Percentiles rank a stretch among this genome's conserved stretches.
Evolutionary conservation across 257 asterid species (phyloP).

Genomic region (Scutellaria baicalensis): DNA sequence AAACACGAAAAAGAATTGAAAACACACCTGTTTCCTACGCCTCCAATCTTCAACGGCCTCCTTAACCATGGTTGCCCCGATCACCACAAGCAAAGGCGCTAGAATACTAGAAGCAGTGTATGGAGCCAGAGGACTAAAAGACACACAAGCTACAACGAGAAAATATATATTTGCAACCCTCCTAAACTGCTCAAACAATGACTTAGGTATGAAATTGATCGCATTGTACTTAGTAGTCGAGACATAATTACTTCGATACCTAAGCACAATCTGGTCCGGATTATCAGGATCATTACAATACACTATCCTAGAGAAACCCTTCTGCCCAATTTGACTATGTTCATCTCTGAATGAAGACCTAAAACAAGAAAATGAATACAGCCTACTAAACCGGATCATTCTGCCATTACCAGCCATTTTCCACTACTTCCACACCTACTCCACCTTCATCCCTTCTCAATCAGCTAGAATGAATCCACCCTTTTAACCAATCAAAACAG

Average conservation of each 20-base stretch:
- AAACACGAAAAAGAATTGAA: neutral
- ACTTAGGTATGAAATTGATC: conserved; percentile 73
- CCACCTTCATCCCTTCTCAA: neutral
- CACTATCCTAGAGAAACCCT: conserved; percentile 79
- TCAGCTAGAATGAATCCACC: neutral
- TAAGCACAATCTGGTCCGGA: conserved; percentile 46
- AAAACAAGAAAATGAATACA: conserved; percentile 69
- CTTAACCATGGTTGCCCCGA: conserved; percentile 91
- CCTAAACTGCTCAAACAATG: conserved; percentile 95
- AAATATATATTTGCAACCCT: conserved; percentile 94
- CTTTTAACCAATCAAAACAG: neutral
- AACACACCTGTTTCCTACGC: conserved; percentile 70
- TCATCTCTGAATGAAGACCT: conserved; percentile 41
- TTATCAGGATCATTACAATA: conserved; percentile 80
- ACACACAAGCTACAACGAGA: conserved; percentile 83
- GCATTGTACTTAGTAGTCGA: conserved; percentile 86
- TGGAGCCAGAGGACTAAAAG: conserved; percentile 81
- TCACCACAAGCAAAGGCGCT: conserved; percentile 70
- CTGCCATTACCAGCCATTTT: conserved; percentile 42
- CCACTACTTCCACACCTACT: neutral
- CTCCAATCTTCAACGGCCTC: conserved; percentile 97
- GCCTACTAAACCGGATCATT: conserved; percentile 47
- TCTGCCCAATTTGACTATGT: conserved; percentile 73
- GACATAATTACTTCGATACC: conserved; percentile 68
- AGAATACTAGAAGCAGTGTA: conserved; percentile 69